Evolutionary conservation across 2,329 filamentous ascomycete genomes (phyloP), one percentile per base, ranked within the genome.

Genomic region (Ophiocordyceps sinensis): DNA sequence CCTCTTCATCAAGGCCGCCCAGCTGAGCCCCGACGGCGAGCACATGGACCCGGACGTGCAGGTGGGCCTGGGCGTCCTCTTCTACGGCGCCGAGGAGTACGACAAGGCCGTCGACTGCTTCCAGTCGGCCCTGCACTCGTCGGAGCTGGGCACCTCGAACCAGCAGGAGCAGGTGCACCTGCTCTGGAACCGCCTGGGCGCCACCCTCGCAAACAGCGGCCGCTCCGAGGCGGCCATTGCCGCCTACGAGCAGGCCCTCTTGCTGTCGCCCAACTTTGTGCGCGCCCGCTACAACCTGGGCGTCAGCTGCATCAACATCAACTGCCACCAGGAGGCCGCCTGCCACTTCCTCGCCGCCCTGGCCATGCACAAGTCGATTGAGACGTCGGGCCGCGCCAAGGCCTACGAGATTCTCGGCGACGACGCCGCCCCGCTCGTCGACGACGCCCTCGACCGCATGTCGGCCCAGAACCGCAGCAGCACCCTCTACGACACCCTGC

Each of bases 81-180:
- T 98, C 67, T 98, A 98, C 64, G 91, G 89, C 40, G 87, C 85
- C 28, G 91, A 98, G 63, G 89, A 96, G 57, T 96, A 95, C 66
- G 85, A 91, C 58, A 98, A 98, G 67, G 91, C 91, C 0, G 89
- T 98, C 31, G 91, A 98, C 67, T 98, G 93, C 69, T 98, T 98
- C 74, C 84, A 82, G 42, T 81, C 89, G 1, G 89, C 93, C 1
- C 76, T 98, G 21, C 84, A 85, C 44, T 85, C 79, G 21, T 86
- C 85, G 1, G 87, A 94, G 61, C 74, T 79, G 30, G 91, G 91
- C 44, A 77, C 77, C 9, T 82, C 79, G 44, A 96, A 95, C 64
- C 80, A 85, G 47, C 77, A 79, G 52, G 80, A 82, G 53, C 87
- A 95, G 62, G 69, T 95, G 1, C 91, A 96, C 57, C 76, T 98